These are phyloP conservation scores for Chrysanthemum lavandulifolium DNA, from an alignment of 129 eudicot genomes.

Conservation along the genomic window DNA sequence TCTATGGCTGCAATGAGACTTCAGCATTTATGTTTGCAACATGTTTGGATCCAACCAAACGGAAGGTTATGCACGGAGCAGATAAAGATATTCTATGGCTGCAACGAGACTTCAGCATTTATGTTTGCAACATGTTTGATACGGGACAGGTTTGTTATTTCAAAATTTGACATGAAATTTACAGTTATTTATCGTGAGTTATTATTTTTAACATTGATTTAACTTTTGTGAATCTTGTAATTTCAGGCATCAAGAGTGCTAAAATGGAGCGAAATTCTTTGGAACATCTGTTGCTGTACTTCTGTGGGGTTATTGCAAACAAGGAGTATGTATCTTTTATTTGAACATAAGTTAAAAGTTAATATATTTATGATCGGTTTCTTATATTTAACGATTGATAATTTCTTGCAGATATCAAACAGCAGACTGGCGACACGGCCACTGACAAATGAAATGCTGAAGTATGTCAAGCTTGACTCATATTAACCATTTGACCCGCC, in stretches of 20 bases:
- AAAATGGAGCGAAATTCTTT: conserved; percentile 67
- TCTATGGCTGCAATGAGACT: too few species aligned
- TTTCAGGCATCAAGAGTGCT: conserved; percentile 71
- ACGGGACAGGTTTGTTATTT: conserved; percentile 74
- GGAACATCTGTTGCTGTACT: conserved; percentile 64
- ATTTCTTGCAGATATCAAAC: conserved; percentile 74
- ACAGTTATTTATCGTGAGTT: not conserved
- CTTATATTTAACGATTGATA: too few species aligned
- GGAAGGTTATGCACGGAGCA: conserved; percentile 38
- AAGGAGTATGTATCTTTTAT: conserved; percentile 59
- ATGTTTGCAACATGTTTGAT: conserved; percentile 69
- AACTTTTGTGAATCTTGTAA: conserved; percentile 2
- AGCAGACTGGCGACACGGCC: conserved; percentile 95
- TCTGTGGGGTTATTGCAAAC: conserved; percentile 74
- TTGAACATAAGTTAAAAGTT: not conserved
- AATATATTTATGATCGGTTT: not conserved
- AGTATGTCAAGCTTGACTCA: conserved; percentile 29
- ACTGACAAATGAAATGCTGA: conserved; percentile 69
- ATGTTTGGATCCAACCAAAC: conserved; percentile 73
- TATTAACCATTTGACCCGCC: not conserved
- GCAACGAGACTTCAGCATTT: conserved; percentile 91
- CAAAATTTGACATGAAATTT: not conserved
- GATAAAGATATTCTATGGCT: conserved; percentile 46
- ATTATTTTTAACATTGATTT: not conserved
- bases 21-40: too few species aligned